These are phyloP conservation scores for Lizonia empirigonia DNA, from an alignment of 2,329 filamentous ascomycete genomes.

Conservation along the genomic window DNA sequence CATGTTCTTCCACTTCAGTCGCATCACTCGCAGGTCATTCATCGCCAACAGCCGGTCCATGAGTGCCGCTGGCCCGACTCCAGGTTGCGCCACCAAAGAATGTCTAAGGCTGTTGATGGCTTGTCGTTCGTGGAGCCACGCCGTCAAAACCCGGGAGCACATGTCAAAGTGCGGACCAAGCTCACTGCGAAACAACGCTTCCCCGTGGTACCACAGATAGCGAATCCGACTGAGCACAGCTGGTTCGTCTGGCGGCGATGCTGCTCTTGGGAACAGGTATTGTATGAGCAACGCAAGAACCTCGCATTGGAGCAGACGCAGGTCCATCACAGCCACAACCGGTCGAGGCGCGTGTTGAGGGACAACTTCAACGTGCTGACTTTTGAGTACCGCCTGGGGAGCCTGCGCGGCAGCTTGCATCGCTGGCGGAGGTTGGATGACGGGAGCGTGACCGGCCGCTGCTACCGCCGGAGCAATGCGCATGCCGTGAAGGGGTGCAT, in stretches of 20 bases:
- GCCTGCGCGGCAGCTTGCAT: conserved; percentile 14
- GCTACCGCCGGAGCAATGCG: conserved; percentile 22
- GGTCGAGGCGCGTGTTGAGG: conserved; percentile 15
- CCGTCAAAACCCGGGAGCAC: conserved; percentile 34
- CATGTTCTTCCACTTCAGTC: conserved; percentile 47
- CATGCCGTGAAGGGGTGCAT: conserved; percentile 21
- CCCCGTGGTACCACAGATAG: conserved; percentile 36
- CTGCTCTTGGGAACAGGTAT: conserved; percentile 36
- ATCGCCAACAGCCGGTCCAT: conserved; percentile 42
- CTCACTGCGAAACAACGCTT: conserved; percentile 33
- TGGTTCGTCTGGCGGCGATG: conserved; percentile 32
- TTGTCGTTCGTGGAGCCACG: conserved; percentile 41
- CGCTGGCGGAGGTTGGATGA: conserved; percentile 14
- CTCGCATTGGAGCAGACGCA: conserved; percentile 41
- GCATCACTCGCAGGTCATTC: conserved; percentile 43
- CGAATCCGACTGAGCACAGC: conserved; percentile 35
- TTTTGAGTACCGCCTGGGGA: conserved; percentile 32
- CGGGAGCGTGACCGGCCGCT: conserved; percentile 11
- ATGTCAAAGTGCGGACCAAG: conserved; percentile 36
- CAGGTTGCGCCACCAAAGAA: conserved; percentile 30
- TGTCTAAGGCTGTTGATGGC: conserved; percentile 37
- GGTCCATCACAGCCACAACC: conserved; percentile 18
- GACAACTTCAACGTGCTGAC: conserved; percentile 28
- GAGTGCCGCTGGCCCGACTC: conserved; percentile 32
- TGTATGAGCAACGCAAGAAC: conserved; percentile 40